These are phyloP conservation scores for Hsuehochloa calcarea DNA, from an alignment of 176 grass and related monocot species.

Conservation along the genomic window DNA sequence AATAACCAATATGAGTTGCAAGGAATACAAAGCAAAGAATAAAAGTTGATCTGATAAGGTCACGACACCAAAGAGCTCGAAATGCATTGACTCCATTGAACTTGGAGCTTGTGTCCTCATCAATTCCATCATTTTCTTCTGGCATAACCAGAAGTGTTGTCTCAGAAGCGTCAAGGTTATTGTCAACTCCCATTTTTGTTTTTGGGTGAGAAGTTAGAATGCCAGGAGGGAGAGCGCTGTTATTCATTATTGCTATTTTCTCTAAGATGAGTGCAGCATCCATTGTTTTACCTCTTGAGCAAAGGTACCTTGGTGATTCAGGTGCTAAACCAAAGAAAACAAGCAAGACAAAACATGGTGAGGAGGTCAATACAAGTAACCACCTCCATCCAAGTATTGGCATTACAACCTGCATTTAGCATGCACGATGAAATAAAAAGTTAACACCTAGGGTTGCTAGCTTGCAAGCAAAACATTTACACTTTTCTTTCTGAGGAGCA, in stretches of 20 bases:
- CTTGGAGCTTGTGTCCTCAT: slow-evolving; percentile 9
- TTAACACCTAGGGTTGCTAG: too few species aligned
- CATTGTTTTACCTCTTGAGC: slow-evolving; percentile 42
- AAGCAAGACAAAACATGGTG: slow-evolving; percentile 61
- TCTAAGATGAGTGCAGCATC: slow-evolving; percentile 55
- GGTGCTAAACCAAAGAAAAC: slow-evolving; percentile 54
- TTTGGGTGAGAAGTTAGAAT: slow-evolving; percentile 30
- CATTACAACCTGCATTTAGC: slow-evolving; percentile 56
- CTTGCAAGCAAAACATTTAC: neutral
- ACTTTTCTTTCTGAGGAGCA: too few species aligned
- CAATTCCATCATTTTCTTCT: neutral
- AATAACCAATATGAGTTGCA: slow-evolving; percentile 68
- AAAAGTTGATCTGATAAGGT: slow-evolving; percentile 56
- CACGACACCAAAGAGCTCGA: slow-evolving; percentile 32
- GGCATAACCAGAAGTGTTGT: slow-evolving; percentile 31
- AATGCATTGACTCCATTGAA: slow-evolving; percentile 15
- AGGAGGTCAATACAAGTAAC: slow-evolving; percentile 54
- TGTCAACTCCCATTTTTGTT: slow-evolving; percentile 23
- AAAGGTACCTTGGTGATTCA: slow-evolving; percentile 84
- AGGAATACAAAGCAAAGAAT: slow-evolving; percentile 63
- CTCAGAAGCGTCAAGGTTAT: slow-evolving; percentile 32
- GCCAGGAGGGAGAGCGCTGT: slow-evolving; percentile 48
- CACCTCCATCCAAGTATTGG: slow-evolving; percentile 72
- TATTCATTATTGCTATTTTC: slow-evolving; percentile 67
- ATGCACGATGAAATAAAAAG: neutral